Conservation (phyloP, 2,329 filamentous ascomycete genomes). For the Periconia sp. region DNA sequence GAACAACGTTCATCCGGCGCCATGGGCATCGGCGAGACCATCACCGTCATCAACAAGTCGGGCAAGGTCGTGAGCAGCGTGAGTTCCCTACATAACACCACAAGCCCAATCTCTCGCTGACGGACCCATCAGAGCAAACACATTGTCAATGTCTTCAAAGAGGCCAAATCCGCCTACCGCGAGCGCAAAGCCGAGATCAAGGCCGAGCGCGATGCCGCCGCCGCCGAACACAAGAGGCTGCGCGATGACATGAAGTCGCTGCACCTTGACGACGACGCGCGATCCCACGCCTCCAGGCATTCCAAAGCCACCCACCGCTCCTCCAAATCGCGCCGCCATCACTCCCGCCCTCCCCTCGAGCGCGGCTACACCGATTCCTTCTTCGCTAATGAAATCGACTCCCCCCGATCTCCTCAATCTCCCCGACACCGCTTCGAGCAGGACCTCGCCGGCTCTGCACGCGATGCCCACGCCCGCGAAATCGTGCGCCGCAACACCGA, state of each 20-base stretch:
- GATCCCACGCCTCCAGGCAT: constrained; percentile 30
- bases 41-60: constrained; percentile 88
- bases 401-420: constrained; percentile 22
- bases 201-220: constrained; percentile 65
- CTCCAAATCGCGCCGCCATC: constrained; percentile 26
- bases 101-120: constrained; percentile 16
- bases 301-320: constrained; percentile 26
- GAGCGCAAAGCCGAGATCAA: constrained; percentile 84
- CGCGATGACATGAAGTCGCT: constrained; percentile 60
- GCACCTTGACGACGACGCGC: constrained; percentile 44
- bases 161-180: constrained; percentile 83
- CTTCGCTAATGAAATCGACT: constrained; percentile 44
- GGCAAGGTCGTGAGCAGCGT: constrained; percentile 90
- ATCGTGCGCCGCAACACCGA: constrained; percentile 49
- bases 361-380: constrained; percentile 51
- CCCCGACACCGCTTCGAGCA: constrained; percentile 32
- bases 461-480: constrained; percentile 39
- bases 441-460: constrained; percentile 33
- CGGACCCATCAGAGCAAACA: constrained; percentile 77
- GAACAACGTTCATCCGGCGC: constrained; percentile 11
- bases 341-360: constrained; percentile 41
- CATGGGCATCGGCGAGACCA: constrained; percentile 64
- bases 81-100: constrained; percentile 43
- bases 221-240: constrained; percentile 59
- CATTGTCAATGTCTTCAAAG: constrained; percentile 85